Conservation (phyloP, 768 basidiomycete genomes). For the Tremella mesenterica region DNA sequence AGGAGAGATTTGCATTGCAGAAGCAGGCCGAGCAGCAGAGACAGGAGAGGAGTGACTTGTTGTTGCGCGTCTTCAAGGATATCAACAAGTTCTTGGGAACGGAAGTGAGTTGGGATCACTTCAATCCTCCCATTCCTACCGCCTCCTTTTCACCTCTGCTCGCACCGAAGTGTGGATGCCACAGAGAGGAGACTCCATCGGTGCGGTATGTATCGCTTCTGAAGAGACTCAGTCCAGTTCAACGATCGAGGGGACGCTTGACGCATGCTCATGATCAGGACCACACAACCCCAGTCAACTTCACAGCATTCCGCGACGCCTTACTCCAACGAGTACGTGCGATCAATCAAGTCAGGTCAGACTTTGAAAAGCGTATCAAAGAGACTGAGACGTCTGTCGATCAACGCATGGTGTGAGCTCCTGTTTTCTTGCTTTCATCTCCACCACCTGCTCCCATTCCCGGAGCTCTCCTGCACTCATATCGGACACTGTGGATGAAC, state of each 20-base stretch:
- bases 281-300: slow-evolving; percentile 56
- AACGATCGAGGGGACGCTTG: no score
- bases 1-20: slow-evolving; percentile 57
- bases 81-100: slow-evolving; percentile 81
- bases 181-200: no score
- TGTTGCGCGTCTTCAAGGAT: slow-evolving; percentile 88
- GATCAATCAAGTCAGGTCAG: slow-evolving; percentile 69
- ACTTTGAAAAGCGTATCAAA: slow-evolving; percentile 78
- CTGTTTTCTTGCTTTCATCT: not conserved
- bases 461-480: not conserved
- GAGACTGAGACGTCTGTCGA: slow-evolving; percentile 64
- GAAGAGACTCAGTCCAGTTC: not conserved
- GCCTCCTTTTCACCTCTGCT: not conserved
- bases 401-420: slow-evolving; percentile 56
- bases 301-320: slow-evolving; percentile 87
- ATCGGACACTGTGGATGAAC: no score
- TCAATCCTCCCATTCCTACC: not conserved
- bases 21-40: slow-evolving; percentile 80
- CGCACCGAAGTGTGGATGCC: not conserved
- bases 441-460: not conserved
- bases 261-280: slow-evolving; percentile 25
- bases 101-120: slow-evolving; percentile 22
- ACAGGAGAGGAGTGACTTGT: slow-evolving; percentile 81
- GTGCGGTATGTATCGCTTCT: not conserved
- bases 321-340: slow-evolving; percentile 77